Conservation (phyloP, 208 protist genomes). For the Trypanosoma avium region DNA sequence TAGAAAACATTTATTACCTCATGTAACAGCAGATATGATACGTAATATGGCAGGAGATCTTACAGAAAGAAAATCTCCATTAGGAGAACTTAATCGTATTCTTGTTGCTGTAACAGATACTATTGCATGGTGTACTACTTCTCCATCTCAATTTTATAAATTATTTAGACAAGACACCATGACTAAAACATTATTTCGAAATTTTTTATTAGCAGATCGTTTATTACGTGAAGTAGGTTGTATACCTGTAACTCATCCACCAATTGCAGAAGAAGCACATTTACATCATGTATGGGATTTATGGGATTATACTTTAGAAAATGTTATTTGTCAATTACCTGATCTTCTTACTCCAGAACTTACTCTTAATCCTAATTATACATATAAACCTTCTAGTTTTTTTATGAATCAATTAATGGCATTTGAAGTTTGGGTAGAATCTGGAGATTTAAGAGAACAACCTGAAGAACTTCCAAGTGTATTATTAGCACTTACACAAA, state of each 20-base stretch:
- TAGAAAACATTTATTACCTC: slow-evolving; percentile 76
- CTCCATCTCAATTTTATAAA: slow-evolving; percentile 91
- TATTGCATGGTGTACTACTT: slow-evolving; percentile 97
- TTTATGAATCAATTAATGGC: slow-evolving; percentile 98
- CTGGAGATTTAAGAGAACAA: slow-evolving; percentile 81
- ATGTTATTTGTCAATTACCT: slow-evolving; percentile 91
- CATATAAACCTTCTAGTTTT: slow-evolving; percentile 92
- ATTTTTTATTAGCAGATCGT: slow-evolving; percentile 97
- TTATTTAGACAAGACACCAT: slow-evolving; percentile 96
- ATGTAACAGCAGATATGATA: slow-evolving; percentile 88
- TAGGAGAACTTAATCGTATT: slow-evolving; percentile 99
- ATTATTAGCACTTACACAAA: slow-evolving; percentile 94
- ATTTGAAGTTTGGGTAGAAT: slow-evolving; percentile 99
- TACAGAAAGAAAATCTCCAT: slow-evolving; percentile 86
- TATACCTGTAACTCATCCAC: slow-evolving; percentile 94
- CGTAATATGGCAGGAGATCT: slow-evolving; percentile 64
- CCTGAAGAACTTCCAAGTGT: slow-evolving; percentile 98
- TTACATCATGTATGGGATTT: slow-evolving; percentile 96
- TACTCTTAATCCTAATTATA: slow-evolving; percentile 30
- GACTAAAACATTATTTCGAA: slow-evolving; percentile 95
- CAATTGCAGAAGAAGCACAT: slow-evolving; percentile 91
- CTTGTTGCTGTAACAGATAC: slow-evolving; percentile 99
- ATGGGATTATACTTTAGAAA: slow-evolving; percentile 95
- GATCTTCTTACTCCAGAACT: slow-evolving; percentile 48
- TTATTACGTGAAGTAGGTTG: slow-evolving; percentile 94